Base-by-base conservation (phyloP, 2,329 filamentous ascomycete genomes). In the Venturiaceae sp. region DNA sequence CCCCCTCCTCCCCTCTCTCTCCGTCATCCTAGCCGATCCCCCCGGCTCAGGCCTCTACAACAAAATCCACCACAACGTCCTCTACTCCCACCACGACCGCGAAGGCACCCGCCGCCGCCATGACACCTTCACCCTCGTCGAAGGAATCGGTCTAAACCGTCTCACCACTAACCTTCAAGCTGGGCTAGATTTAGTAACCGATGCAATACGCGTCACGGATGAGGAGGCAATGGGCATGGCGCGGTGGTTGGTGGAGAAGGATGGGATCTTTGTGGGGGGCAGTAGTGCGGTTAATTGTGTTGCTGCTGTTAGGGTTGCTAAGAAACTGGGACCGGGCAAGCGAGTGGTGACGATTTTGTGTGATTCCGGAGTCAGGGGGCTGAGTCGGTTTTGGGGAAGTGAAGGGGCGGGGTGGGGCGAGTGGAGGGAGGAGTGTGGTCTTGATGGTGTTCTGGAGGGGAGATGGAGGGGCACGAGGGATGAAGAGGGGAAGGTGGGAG, bases 281-380 rank as follows among this genome's bases (percentile, higher is more conserved):
- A 96, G 90, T 70, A 96, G 88, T 71, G 88, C 92, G n/a, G 92
- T 99, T 56, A 99, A 99, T 71, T 96, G 92, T 56, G 87, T 89
- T 44, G 90, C 88, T 4, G 87, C 89, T 23, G 85, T 88, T 9
- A 80, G 80, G 55, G 79, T 86, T 3, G 88, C 88, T 28, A 79
- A 85, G 68, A 75, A 76, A 44, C 73, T 92, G 14, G 87, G 86
- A 60, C 80, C 78, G 33, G 79, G 75, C 5, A 77, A 79, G 62
- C 74, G 78, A 39, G 82, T 95, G 44, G 88, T 92, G n/a, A 94
- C 90, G 0, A 77, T 95, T n/a, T 74, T 94, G 7, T 94, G 89
- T 70, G 90, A 95, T 73, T 84, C 65, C 71, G 71, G 90, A n/a
- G 84, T 84, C 9, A 80, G 90, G 63, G 89, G 94, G 71, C 71